phyloP scores from a whole-genome alignment of 2,329 filamentous ascomycete species.

The Arthroderma sp. region DNA sequence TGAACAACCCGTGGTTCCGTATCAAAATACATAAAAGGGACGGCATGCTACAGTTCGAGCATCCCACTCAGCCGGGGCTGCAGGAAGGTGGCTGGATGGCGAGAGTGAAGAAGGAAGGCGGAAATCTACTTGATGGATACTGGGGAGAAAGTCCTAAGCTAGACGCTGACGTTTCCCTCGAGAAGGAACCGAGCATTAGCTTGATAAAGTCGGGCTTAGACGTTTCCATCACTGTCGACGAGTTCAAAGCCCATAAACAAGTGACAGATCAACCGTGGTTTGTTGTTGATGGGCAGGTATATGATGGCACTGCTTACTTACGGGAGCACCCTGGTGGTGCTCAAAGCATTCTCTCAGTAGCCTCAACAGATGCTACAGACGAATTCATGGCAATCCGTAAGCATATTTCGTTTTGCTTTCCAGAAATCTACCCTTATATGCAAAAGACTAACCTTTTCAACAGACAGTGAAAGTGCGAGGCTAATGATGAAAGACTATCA shows the following conservation, averaged over 20 bases:
- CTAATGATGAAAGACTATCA: slow-evolving; percentile 79
- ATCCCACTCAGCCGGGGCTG: slow-evolving; percentile 69
- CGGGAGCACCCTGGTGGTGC: slow-evolving; percentile 76
- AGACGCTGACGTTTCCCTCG: slow-evolving; percentile 28
- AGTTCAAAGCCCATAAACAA: slow-evolving; percentile 54
- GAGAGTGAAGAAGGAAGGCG: slow-evolving; percentile 66
- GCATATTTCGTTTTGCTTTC: slow-evolving; percentile 25
- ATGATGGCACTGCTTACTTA: slow-evolving; percentile 70
- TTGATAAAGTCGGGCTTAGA: slow-evolving; percentile 61
- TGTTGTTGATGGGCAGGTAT: slow-evolving; percentile 75
- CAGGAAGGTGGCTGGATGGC: slow-evolving; percentile 89
- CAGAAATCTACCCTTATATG: neutral
- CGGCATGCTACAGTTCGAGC: slow-evolving; percentile 60
- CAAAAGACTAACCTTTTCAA: slow-evolving; percentile 13
- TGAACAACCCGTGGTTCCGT: slow-evolving; percentile 94
- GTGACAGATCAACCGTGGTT: slow-evolving; percentile 63
- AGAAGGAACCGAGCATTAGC: slow-evolving; percentile 52
- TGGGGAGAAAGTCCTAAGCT: slow-evolving; percentile 64
- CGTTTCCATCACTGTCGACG: slow-evolving; percentile 52
- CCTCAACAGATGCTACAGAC: slow-evolving; percentile 70
- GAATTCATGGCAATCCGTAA: slow-evolving; percentile 86
- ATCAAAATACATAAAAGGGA: slow-evolving; percentile 60
- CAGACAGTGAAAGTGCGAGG: slow-evolving; percentile 85
- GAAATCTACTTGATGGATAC: slow-evolving; percentile 64
- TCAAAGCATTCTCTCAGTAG: slow-evolving; percentile 67